phyloP scores from a whole-genome alignment of 179 eudicot genomes.

The Carnegiea gigantea region DNA sequence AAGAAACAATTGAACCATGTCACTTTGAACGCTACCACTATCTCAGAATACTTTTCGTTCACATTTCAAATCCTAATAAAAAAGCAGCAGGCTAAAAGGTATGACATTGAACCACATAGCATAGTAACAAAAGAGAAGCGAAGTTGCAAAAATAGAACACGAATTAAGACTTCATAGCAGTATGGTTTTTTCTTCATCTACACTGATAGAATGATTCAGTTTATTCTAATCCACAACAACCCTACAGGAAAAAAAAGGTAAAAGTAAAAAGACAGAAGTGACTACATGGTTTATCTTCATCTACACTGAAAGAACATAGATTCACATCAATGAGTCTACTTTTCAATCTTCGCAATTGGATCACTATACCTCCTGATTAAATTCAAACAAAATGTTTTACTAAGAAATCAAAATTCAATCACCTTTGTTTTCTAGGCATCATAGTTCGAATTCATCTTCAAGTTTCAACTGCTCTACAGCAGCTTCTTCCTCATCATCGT shows the following conservation, averaged over 20 bases:
- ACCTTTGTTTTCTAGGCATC: conserved; percentile 7
- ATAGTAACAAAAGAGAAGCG: background rate
- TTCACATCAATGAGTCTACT: conserved; percentile 23
- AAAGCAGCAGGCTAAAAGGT: background rate
- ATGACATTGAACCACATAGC: background rate
- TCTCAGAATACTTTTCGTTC: background rate
- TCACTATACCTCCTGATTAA: background rate
- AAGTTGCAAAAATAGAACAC: background rate
- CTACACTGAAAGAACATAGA: conserved; percentile 21
- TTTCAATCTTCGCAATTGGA: background rate
- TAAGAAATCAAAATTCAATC: background rate
- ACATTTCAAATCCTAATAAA: background rate
- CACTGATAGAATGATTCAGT: conserved; percentile 2
- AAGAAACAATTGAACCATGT: too few relatives aligned
- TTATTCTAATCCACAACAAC: background rate
- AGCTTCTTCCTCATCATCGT: conserved; percentile 78
- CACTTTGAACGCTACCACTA: background rate
- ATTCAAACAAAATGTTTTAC: background rate
- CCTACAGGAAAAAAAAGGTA: background rate
- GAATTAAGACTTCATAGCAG: background rate
- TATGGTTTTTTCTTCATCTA: conserved; percentile 5
- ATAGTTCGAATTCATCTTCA: conserved; percentile 70
- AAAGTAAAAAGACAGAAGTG: background rate
- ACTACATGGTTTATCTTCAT: conserved; percentile 7
- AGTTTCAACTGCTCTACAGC: conserved; percentile 62